A percentile compares a stretch with the other conserved stretches of the same genome.
These are phyloP conservation scores for Neonectria sp. DNA, from an alignment of 2,329 filamentous ascomycete genomes.

Conservation along the genomic window DNA sequence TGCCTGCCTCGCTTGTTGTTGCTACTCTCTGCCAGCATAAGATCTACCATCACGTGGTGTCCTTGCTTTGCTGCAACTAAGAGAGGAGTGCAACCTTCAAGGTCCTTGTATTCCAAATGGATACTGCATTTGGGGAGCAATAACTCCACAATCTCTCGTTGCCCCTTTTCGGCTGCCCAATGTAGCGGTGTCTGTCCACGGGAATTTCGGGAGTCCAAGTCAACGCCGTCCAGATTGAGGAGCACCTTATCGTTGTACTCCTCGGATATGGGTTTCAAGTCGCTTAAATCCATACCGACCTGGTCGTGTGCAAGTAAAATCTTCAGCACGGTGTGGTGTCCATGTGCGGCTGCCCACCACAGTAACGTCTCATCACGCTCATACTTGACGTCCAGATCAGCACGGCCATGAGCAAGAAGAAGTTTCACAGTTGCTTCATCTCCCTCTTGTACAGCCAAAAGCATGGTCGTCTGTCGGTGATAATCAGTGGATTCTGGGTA, in stretches of 20 bases:
- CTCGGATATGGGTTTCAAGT: not conserved
- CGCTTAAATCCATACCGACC: too few relatives aligned
- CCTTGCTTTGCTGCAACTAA: too few relatives aligned
- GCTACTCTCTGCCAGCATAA: too few relatives aligned
- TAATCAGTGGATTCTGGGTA: not conserved
- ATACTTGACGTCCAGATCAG: not conserved
- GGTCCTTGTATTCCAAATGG: too few relatives aligned
- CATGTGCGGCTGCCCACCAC: not conserved
- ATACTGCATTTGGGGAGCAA: not conserved
- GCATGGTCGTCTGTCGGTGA: not conserved
- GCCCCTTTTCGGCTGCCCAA: not conserved
- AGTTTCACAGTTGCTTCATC: not conserved
- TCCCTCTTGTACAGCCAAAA: not conserved
- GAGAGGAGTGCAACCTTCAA: too few relatives aligned
- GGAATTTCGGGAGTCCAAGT: not conserved
- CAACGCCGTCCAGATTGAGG: not conserved
- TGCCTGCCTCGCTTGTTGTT: too few relatives aligned
- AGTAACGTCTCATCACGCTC: not conserved
- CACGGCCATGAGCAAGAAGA: not conserved
- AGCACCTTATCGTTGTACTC: not conserved
- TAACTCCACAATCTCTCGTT: not conserved
- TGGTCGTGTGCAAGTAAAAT: not conserved
- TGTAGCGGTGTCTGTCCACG: not conserved
- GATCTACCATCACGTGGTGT: too few relatives aligned
- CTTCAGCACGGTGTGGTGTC: not conserved